phyloP scores from a whole-genome alignment of 306 rosid species.

The Chamaecrista fasciculata region DNA sequence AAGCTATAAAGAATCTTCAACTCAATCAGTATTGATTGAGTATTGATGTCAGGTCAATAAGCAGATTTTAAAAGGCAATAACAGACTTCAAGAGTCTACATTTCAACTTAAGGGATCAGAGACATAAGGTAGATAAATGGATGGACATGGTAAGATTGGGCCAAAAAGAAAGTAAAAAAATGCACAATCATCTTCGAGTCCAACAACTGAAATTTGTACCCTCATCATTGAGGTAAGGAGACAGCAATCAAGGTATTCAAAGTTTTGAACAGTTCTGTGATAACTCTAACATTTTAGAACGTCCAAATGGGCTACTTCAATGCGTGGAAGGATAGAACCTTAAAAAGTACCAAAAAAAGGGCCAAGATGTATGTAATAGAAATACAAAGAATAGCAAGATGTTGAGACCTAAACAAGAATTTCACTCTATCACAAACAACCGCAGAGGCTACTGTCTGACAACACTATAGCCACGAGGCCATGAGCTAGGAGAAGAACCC shows the following conservation, averaged over 20 bases:
- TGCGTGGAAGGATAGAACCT: background rate
- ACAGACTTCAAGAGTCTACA: background rate
- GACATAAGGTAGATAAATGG: background rate
- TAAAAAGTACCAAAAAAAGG: background rate
- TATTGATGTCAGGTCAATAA: background rate
- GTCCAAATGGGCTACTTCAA: background rate
- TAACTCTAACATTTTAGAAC: background rate
- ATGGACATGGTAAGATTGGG: background rate
- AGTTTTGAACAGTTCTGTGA: background rate
- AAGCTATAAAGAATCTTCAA: background rate
- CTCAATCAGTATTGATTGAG: background rate
- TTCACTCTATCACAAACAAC: background rate
- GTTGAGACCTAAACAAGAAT: background rate
- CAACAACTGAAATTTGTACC: background rate
- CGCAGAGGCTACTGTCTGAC: background rate
- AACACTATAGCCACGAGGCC: background rate
- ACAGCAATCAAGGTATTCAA: background rate
- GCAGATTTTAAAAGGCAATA: background rate
- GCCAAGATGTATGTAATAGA: background rate
- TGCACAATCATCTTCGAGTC: background rate
- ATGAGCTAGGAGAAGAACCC: background rate
- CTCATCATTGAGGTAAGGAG: background rate
- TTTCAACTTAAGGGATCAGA: background rate
- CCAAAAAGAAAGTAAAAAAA: background rate
- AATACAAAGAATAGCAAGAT: background rate